Percentiles rank a stretch among this genome's conserved stretches.
These are phyloP conservation scores for Fusarium sp. DNA, from an alignment of 2,329 filamentous ascomycete genomes.

Conservation along the genomic window DNA sequence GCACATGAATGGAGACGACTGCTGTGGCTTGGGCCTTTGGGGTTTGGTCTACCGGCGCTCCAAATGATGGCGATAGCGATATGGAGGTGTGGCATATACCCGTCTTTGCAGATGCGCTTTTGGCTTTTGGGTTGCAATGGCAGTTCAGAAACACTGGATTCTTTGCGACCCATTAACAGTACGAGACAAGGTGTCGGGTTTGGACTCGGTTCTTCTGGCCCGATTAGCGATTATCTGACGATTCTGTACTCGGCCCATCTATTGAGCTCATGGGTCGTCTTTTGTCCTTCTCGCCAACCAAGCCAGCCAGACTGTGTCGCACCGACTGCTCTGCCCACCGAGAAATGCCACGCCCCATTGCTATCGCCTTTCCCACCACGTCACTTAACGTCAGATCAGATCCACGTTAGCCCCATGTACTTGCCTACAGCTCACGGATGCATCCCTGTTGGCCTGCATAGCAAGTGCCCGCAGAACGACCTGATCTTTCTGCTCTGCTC, in stretches of 20 bases:
- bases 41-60: conserved; percentile 14
- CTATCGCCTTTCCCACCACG: conserved; percentile 44
- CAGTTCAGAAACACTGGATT: conserved; percentile 5
- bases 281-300: conserved; percentile 26
- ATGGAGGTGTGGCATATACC: conserved; percentile 31
- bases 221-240: conserved; percentile 41
- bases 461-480: conserved; percentile 40
- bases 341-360: conserved; percentile 43
- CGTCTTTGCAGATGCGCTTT: conserved; percentile 27
- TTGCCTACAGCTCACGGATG: conserved; percentile 26
- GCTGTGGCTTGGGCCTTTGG: conserved; percentile 31
- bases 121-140: conserved; percentile 12
- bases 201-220: conserved; percentile 32
- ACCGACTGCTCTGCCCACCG: conserved; percentile 42
- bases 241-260: conserved; percentile 38
- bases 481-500: conserved; percentile 25
- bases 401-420: conserved; percentile 42
- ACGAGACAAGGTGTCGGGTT: conserved; percentile 2
- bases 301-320: conserved; percentile 31
- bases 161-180: conserved; percentile 8
- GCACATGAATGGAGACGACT: conserved; percentile 36
- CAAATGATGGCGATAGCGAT: conserved; percentile 18
- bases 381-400: conserved; percentile 47
- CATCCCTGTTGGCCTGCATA: conserved; percentile 41
- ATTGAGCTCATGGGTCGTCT: conserved; percentile 33